Evolutionary conservation across 768 basidiomycete species (phyloP).

Genomic region (Megacollybia marginata): DNA sequence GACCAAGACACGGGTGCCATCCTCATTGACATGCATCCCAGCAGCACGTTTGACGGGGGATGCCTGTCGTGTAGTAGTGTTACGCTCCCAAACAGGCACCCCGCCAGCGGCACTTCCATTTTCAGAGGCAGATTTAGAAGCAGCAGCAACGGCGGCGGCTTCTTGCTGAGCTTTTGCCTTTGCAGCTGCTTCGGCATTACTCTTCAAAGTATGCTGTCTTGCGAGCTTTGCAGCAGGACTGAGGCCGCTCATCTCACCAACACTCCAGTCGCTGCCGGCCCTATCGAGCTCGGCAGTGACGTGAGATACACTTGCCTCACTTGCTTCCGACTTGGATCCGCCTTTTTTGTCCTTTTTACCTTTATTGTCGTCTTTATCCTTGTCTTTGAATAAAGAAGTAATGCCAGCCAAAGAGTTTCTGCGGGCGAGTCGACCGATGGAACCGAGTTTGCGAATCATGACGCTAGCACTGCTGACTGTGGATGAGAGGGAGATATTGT

Average conservation of each 20-base stretch:
- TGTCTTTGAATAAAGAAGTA: conserved; percentile 91
- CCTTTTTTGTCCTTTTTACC: conserved; percentile 48
- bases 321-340: conserved; percentile 55
- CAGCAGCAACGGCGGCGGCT: conserved; percentile 37
- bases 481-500: conserved; percentile 92
- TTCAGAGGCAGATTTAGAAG: conserved; percentile 23
- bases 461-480: conserved; percentile 93
- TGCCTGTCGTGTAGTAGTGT: conserved; percentile 57
- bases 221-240: conserved; percentile 89
- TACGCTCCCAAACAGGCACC: conserved; percentile 74
- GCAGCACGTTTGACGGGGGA: conserved; percentile 35
- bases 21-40: conserved; percentile 46
- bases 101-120: conserved; percentile 19
- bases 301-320: conserved; percentile 68
- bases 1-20: conserved; percentile 55
- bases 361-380: conserved; percentile 45
- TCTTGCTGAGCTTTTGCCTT: conserved; percentile 52
- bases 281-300: conserved; percentile 83
- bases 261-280: conserved; percentile 52
- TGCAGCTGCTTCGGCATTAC: conserved; percentile 73
- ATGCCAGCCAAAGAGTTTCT: conserved; percentile 88
- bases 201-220: conserved; percentile 86
- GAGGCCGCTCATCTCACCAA: conserved; percentile 58
- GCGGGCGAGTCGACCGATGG: conserved; percentile 81
- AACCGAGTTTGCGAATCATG: conserved; percentile 93